Percentiles rank a stretch among this genome's conserved stretches.
These are phyloP conservation scores for Macaranga tanarius DNA, from an alignment of 441 rosid genomes.

Conservation along the genomic window DNA sequence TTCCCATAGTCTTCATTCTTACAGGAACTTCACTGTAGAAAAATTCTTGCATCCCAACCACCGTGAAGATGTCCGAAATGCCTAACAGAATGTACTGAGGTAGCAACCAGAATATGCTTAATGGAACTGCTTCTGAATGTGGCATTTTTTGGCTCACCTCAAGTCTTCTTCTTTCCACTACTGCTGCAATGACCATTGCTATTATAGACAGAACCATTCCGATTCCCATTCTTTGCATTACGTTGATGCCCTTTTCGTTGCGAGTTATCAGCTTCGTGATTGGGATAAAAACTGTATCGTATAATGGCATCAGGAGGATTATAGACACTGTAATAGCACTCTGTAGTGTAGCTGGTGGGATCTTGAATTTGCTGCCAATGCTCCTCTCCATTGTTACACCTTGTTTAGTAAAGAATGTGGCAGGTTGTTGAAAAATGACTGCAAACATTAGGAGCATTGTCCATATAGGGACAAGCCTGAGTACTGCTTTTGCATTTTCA, in stretches of 20 bases:
- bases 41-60: conserved; percentile 95
- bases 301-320: conserved; percentile 79
- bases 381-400: conserved; percentile 84
- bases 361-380: conserved; percentile 64
- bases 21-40: conserved; percentile 83
- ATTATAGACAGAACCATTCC: conserved; percentile 82
- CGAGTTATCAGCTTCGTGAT: conserved; percentile 43
- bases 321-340: conserved; percentile 82
- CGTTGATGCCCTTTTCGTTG: conserved; percentile 50
- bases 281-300: conserved; percentile 66
- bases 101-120: conserved; percentile 78
- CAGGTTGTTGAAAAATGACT: conserved; percentile 80
- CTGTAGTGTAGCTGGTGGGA: conserved; percentile 93
- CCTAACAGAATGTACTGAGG: conserved; percentile 87
- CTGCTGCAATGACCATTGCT: conserved; percentile 79
- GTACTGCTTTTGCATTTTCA: conserved; percentile 44
- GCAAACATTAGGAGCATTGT: conserved; percentile 86
- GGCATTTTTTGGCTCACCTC: conserved; percentile 34
- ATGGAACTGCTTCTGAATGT: conserved; percentile 27
- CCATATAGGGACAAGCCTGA: conserved; percentile 84
- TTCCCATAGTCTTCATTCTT: conserved; percentile 85
- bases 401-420: conserved; percentile 89
- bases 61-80: conserved; percentile 83
- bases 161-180: conserved; percentile 68
- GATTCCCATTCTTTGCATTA: conserved; percentile 81